Percentiles rank a stretch among this genome's conserved stretches.
phyloP scores from a whole-genome alignment of 257 asterid species.

The Eucommia ulmoides region DNA sequence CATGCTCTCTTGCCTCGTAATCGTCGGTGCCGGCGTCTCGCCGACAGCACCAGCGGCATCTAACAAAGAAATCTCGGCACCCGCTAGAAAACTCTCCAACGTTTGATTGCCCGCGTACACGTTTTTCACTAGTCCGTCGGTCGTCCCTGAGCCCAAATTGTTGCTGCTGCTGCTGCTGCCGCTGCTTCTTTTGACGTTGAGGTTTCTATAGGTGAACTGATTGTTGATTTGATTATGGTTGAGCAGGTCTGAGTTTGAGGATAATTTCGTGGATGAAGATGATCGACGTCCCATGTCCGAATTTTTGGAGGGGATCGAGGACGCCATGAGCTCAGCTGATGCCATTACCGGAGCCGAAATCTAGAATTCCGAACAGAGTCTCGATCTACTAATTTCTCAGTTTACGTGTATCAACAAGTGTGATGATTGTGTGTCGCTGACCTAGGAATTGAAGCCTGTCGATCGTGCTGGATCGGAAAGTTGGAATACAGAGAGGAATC shows the following conservation, averaged over 20 bases:
- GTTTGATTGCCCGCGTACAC: constrained; percentile 11
- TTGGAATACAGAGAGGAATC: no score
- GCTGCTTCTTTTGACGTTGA: no score
- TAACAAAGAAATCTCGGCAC: constrained; percentile 27
- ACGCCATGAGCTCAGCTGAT: constrained; percentile 23
- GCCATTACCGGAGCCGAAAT: constrained; percentile 17
- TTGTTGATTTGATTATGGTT: constrained; percentile 5
- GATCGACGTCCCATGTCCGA: constrained; percentile 22
- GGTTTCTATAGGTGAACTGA: not conserved
- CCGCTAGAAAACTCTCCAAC: constrained; percentile 26
- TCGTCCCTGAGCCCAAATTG: constrained; percentile 11
- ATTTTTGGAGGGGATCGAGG: constrained; percentile 21
- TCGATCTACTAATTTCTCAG: no score
- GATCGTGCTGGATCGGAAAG: no score
- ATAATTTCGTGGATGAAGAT: constrained; percentile 2
- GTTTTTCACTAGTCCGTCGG: constrained; percentile 13
- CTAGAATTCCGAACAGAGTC: constrained; percentile 1
- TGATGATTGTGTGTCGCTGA: not conserved
- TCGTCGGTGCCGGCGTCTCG: constrained; percentile 21
- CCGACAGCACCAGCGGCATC: constrained; percentile 45
- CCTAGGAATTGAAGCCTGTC: no score
- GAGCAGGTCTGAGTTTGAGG: constrained; percentile 9
- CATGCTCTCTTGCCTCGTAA: not conserved
- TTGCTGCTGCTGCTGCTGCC: constrained; percentile 1
- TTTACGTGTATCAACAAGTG: not conserved